Conservation (phyloP, 169 alveolate species). For the Eimeria nieschulzi region DNA sequence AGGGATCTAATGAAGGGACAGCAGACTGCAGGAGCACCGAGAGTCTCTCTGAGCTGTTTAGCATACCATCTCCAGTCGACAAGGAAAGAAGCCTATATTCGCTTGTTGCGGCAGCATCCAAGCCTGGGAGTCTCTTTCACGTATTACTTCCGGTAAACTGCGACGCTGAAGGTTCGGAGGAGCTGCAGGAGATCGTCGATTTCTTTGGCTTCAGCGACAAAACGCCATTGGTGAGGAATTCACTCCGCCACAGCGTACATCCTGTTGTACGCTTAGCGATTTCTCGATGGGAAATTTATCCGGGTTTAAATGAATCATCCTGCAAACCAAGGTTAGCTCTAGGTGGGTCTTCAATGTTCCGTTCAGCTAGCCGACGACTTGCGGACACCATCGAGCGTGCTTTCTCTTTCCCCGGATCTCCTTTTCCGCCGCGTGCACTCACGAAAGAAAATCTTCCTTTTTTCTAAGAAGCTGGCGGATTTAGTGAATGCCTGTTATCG, state of each 20-base stretch:
- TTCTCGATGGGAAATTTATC: too few relatives aligned
- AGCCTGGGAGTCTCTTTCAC: constrained; percentile 73
- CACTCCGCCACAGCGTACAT: too few relatives aligned
- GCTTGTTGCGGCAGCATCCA: constrained; percentile 54
- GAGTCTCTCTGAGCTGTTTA: neutral
- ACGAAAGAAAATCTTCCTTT: constrained; percentile 61
- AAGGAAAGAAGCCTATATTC: constrained; percentile 38
- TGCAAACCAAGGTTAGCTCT: neutral
- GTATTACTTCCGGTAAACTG: constrained; percentile 40
- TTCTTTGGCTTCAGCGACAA: constrained; percentile 63
- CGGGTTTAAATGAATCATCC: too few relatives aligned
- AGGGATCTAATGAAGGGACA: neutral
- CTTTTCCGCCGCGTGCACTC: constrained; percentile 72
- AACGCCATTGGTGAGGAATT: constrained; percentile 24
- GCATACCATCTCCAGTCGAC: neutral
- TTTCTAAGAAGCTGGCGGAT: constrained; percentile 50
- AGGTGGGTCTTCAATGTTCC: neutral
- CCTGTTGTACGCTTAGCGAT: too few relatives aligned
- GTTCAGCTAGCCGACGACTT: constrained; percentile 61
- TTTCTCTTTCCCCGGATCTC: constrained; percentile 9
- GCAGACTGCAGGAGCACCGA: neutral
- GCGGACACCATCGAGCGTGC: constrained; percentile 41
- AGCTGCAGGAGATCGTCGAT: neutral
- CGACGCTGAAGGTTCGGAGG: constrained; percentile 57
- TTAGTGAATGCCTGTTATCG: constrained; percentile 35